Evolutionary conservation across 108 stramenopile species (phyloP), one percentile per base, ranked within the genome.

Genomic region (Hondaea fermentalgiana): DNA sequence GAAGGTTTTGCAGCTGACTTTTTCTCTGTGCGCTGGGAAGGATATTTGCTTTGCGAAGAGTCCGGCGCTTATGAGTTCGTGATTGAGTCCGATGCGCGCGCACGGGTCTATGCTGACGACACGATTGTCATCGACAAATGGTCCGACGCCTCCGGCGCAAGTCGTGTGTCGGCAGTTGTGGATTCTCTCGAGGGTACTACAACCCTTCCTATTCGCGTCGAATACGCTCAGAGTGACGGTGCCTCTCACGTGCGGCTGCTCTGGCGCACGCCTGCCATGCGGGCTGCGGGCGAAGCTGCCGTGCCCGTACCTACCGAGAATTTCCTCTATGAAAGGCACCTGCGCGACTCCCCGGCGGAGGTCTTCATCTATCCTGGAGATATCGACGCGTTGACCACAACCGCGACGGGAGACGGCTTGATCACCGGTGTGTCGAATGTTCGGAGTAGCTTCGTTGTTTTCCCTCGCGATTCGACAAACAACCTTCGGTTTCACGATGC

Each of bases 401-500:
- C 92, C 19, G 93, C 93, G 4, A n/a, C 59, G 42, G 95, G 95
- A 10, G 89, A 72, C 55, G 95, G 95, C 42, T 69, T 95, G 21
- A 72, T 59, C 19, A 76, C 21, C 29, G 95, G 95, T 72, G 88
- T 93, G 55, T 93, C 96, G 14, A 87, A 91, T 51, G 89, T 90
- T 19, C 87, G 92, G 88, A 95, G 94, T 76, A 72, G 72, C 3
- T 96, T 96, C 89, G 90, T 90, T 6, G 91, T 96, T 29, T 90
- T 91, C 35, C 89, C 95, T 16, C 90, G 91, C 59, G 96, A 96
- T 87, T 14, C 76, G 5, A 55, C 87, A 45, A 89, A 87, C 17
- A 96, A 96, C 90, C 90, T 88, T 60, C 94, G 93, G 5, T 94
- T 90, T 87, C 94, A 94, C 57, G 88, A 89, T 49, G 96, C 95